Evolutionary conservation across 176 grass and related monocot species (phyloP).

Genomic region (Echinochloa phyllopogon): DNA sequence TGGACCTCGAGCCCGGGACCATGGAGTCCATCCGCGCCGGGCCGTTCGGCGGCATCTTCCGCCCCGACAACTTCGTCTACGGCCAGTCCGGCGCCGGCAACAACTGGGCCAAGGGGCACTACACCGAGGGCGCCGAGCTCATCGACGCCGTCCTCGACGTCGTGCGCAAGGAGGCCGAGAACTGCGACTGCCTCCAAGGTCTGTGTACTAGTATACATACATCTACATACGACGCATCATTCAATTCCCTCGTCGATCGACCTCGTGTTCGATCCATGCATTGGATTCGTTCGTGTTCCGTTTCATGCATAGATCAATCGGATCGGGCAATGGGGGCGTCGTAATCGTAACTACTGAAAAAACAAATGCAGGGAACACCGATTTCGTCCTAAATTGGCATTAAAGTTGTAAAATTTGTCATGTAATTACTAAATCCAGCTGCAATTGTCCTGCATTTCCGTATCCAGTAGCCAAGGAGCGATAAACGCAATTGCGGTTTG

Average conservation of each 20-base stretch:
- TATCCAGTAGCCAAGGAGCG: neutral
- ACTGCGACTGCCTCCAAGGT: conserved; percentile 84
- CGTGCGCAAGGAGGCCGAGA: conserved; percentile 85
- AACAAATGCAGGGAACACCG: neutral
- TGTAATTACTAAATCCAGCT: neutral
- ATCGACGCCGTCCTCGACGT: conserved; percentile 82
- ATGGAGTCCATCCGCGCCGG: conserved; percentile 80
- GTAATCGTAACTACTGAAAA: neutral
- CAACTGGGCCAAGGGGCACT: conserved; percentile 90
- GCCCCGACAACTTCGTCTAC: conserved; percentile 88
- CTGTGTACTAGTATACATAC: neutral
- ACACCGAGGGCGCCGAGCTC: conserved; percentile 88
- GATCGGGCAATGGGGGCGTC: neutral
- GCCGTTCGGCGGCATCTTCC: conserved; percentile 68
- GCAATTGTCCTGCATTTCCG: neutral
- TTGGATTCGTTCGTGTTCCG: neutral
- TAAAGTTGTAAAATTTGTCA: neutral
- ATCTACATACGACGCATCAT: neutral
- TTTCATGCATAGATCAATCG: neutral
- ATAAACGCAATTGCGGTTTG: neutral
- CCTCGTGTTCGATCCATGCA: neutral
- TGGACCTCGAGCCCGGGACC: conserved; percentile 83
- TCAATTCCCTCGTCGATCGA: neutral
- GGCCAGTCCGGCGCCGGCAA: conserved; percentile 82
- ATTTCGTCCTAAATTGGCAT: neutral